Evolutionary conservation across 2,329 filamentous ascomycete species (phyloP).

Genomic region (Talaromyces sp.): DNA sequence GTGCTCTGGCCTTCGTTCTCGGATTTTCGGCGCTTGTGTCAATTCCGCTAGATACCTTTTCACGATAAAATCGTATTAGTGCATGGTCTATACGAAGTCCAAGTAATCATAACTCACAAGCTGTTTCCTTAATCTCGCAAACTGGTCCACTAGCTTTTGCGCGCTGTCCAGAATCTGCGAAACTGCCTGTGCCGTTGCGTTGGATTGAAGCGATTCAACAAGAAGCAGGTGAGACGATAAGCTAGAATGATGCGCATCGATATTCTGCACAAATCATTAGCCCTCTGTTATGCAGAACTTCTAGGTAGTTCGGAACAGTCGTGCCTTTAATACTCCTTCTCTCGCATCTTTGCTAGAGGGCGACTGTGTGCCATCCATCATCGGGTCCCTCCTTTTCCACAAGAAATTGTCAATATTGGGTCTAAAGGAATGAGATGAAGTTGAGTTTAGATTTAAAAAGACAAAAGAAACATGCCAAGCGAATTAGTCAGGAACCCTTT

Average conservation of each 20-base stretch:
- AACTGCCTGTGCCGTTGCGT: conserved; percentile 28
- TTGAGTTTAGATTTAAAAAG: not conserved
- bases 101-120: conserved; percentile 26
- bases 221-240: conserved; percentile 37
- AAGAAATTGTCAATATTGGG: not conserved
- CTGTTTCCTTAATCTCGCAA: conserved; percentile 30
- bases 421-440: not conserved
- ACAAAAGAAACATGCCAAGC: not conserved
- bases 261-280: not conserved
- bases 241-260: conserved; percentile 24
- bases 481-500: not conserved
- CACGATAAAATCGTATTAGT: not conserved
- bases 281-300: not conserved
- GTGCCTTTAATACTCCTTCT: not conserved
- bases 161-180: conserved; percentile 37
- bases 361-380: not conserved
- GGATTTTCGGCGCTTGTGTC: not conserved
- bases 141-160: conserved; percentile 33
- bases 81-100: not conserved
- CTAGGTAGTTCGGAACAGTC: not conserved
- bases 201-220: conserved; percentile 30
- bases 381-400: not conserved
- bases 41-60: not conserved
- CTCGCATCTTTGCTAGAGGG: not conserved
- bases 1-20: not conserved